Evolutionary conservation across 208 protist genomes (phyloP).

Genomic region (Leishmania guyanensis): DNA sequence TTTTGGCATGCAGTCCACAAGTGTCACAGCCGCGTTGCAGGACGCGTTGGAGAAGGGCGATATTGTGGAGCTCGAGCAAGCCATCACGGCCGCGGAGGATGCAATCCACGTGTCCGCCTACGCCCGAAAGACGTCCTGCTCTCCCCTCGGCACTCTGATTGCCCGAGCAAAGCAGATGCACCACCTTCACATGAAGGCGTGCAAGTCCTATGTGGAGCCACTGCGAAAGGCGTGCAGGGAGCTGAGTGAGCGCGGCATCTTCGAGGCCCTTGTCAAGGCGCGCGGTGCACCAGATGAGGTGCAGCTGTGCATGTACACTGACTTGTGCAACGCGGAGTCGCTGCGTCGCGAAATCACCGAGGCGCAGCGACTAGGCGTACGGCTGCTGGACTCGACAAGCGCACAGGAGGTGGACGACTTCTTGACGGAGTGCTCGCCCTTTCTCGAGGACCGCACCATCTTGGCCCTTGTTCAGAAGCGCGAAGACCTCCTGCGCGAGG

Average conservation of each 20-base stretch:
- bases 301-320: slow-evolving; percentile 70
- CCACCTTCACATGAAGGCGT: slow-evolving; percentile 51
- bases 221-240: slow-evolving; percentile 61
- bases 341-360: slow-evolving; percentile 49
- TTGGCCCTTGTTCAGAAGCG: slow-evolving; percentile 58
- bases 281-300: slow-evolving; percentile 45
- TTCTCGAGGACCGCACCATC: slow-evolving; percentile 61
- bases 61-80: slow-evolving; percentile 64
- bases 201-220: slow-evolving; percentile 54
- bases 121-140: slow-evolving; percentile 26
- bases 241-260: slow-evolving; percentile 52
- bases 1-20: not conserved
- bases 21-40: slow-evolving; percentile 32
- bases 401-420: slow-evolving; percentile 57
- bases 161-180: slow-evolving; percentile 44
- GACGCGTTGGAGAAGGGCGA: slow-evolving; percentile 68
- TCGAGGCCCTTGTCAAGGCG: slow-evolving; percentile 45
- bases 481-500: slow-evolving; percentile 41
- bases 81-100: slow-evolving; percentile 46
- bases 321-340: slow-evolving; percentile 64
- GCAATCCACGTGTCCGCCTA: slow-evolving; percentile 19
- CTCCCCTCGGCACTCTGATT: slow-evolving; percentile 21
- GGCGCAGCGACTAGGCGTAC: slow-evolving; percentile 37
- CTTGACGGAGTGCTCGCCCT: slow-evolving; percentile 43
- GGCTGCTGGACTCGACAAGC: slow-evolving; percentile 42